phyloP scores from a whole-genome alignment of 2,329 filamentous ascomycete species.

The Pseudovirgaria hyperparasitica region DNA sequence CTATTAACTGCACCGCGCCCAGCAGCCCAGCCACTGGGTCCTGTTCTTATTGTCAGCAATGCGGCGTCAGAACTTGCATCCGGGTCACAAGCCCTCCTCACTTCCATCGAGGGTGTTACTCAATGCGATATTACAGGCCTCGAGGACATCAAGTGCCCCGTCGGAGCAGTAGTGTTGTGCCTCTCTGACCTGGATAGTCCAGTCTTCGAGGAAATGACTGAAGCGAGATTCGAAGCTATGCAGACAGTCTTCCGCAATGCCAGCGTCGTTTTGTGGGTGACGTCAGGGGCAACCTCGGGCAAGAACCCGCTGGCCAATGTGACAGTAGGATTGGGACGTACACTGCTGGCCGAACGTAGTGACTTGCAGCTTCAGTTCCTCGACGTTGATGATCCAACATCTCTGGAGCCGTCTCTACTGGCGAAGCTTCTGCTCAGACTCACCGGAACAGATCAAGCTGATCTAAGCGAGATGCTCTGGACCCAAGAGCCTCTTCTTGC shows the following conservation, averaged over 20 bases:
- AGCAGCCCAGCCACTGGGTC: too few relatives aligned
- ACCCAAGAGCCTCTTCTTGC: slow-evolving; percentile 3
- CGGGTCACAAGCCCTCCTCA: too few relatives aligned
- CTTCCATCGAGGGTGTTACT: too few relatives aligned
- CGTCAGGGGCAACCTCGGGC: slow-evolving; percentile 2
- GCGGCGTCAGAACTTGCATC: too few relatives aligned
- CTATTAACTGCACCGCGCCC: too few relatives aligned
- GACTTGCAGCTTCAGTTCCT: slow-evolving; percentile 6
- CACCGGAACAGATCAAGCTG: background rate
- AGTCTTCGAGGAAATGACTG: slow-evolving; percentile 10
- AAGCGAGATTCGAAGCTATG: slow-evolving; percentile 5
- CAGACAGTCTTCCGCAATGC: slow-evolving; percentile 7
- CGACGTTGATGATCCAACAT: slow-evolving; percentile 4
- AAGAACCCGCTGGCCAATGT: slow-evolving; percentile 3
- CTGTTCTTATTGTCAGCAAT: too few relatives aligned
- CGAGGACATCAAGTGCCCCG: too few relatives aligned
- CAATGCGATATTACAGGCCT: too few relatives aligned
- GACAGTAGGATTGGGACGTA: slow-evolving; percentile 5
- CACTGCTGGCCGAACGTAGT: slow-evolving; percentile 3
- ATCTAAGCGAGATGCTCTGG: slow-evolving; percentile 6
- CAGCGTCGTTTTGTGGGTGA: slow-evolving; percentile 28
- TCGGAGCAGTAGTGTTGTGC: slow-evolving; percentile 3
- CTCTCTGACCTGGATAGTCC: slow-evolving; percentile 11
- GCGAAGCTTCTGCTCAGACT: slow-evolving; percentile 4
- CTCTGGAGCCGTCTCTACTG: slow-evolving; percentile 2